Evolutionary conservation across 352 stramenopile species (phyloP).

Genomic region (Phytophthora litchii): DNA sequence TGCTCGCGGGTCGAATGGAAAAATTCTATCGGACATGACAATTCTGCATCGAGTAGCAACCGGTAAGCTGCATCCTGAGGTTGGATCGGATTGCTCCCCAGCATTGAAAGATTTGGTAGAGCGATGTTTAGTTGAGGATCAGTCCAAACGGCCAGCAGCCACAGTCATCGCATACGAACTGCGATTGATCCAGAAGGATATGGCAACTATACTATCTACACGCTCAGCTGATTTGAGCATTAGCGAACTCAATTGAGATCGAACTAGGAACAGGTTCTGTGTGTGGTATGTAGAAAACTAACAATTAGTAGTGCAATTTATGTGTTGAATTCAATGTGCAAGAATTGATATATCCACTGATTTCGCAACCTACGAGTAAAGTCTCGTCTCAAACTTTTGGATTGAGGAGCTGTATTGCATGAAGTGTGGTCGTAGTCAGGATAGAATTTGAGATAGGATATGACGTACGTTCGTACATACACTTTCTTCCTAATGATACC

Average conservation of each 20-base stretch:
- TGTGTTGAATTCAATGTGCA: neutral
- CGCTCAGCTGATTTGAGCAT: slow-evolving; percentile 14
- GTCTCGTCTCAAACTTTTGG: neutral
- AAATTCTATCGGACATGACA: slow-evolving; percentile 38
- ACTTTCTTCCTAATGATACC: neutral
- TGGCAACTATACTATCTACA: slow-evolving; percentile 1
- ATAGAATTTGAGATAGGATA: slow-evolving; percentile 1
- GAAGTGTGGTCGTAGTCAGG: neutral
- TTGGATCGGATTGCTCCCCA: slow-evolving; percentile 30
- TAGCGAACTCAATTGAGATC: slow-evolving; percentile 20
- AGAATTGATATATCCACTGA: neutral
- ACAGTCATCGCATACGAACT: slow-evolving; percentile 36
- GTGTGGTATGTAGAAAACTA: slow-evolving; percentile 6
- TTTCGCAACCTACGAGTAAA: neutral
- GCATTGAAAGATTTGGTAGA: slow-evolving; percentile 36
- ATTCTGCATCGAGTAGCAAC: slow-evolving; percentile 44
- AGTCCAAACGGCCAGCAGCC: slow-evolving; percentile 26
- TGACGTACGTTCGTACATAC: neutral
- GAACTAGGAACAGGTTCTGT: neutral
- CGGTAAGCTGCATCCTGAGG: slow-evolving; percentile 34
- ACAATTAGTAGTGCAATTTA: slow-evolving; percentile 1
- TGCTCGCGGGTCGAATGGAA: slow-evolving; percentile 12
- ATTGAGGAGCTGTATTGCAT: neutral
- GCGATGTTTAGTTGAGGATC: slow-evolving; percentile 37
- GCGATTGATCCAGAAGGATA: slow-evolving; percentile 35